Evolutionary conservation across 2,329 filamentous ascomycete genomes (phyloP), one percentile per base, ranked within the genome.

Genomic region (Aspergillus costaricaensis): DNA sequence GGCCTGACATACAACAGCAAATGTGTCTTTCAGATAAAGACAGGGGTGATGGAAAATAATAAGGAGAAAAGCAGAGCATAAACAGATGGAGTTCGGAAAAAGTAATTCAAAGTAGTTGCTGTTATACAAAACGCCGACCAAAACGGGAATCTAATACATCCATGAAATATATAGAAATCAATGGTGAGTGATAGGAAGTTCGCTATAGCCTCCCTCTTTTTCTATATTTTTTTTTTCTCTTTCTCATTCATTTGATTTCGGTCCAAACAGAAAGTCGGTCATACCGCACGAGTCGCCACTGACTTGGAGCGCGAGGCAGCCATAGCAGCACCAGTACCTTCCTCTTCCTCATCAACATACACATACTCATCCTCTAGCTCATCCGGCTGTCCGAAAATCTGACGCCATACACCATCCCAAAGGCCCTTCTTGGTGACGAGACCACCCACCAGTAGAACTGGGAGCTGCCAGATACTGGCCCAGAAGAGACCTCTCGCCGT

Each of bases 391-490:
- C 89, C 90, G 58, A 86, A 81, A 0, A 91, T 78, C 58, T 86
- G 85, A 58, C 82, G 85, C 87, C 90, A 94, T n/a, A 94, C 86
- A 15, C 92, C 84, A 65, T 87, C 85, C 92, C 91, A 95, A 77
- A 96, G 84, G 0, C 93, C 94, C 79, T 92, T 96, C 84, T 99
- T 99, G 77, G 96, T 91, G 58, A 90, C 85, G 76, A 98, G 88
- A 2, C 92, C 94, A 62, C 97, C 81, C 50, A 97, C 92, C 82
- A 99, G 87, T 44, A 98, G 84, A 25, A 89, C 90, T 0, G 95
- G 95, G 51, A 99, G 76, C 79, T 97, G 93, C 95, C 94, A 98
- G 9, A 99, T 92, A 74, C 92, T 96, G 1, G 95, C 93, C 95
- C 95, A 99, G 76, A 99, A 99, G 55, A 99, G 77, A 0, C 89